These are phyloP conservation scores for Helicocarpus griseus DNA, from an alignment of 2,329 filamentous ascomycete genomes.

Conservation along the genomic window DNA sequence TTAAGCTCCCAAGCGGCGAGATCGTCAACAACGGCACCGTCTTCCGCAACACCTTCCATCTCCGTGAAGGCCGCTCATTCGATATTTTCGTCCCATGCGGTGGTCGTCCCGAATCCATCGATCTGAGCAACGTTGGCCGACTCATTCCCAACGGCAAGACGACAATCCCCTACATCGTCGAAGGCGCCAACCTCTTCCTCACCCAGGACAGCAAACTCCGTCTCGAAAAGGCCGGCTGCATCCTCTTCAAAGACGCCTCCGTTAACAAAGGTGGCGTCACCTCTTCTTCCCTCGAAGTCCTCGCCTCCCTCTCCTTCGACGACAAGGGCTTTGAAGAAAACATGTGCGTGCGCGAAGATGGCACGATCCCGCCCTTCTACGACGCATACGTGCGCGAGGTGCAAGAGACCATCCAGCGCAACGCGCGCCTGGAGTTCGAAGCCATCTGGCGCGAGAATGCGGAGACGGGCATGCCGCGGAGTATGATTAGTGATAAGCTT, in stretches of 20 bases:
- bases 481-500: conserved; percentile 82
- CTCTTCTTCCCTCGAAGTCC: conserved; percentile 89
- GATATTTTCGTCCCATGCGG: conserved; percentile 94
- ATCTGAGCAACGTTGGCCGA: conserved; percentile 75
- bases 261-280: conserved; percentile 99
- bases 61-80: conserved; percentile 65
- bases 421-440: conserved; percentile 90
- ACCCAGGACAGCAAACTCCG: conserved; percentile 95
- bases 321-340: conserved; percentile 78
- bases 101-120: conserved; percentile 92
- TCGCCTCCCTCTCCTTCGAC: conserved; percentile 89
- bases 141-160: conserved; percentile 85
- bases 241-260: conserved; percentile 95
- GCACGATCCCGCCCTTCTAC: conserved; percentile 81
- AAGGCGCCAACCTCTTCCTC: conserved; percentile 97
- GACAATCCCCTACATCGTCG: conserved; percentile 86
- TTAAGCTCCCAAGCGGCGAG: conserved; percentile 82
- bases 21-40: conserved; percentile 79
- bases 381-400: conserved; percentile 84
- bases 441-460: conserved; percentile 95
- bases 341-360: conserved; percentile 80
- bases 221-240: conserved; percentile 86
- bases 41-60: conserved; percentile 96
- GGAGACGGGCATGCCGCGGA: conserved; percentile 66
- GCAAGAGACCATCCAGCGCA: conserved; percentile 81